These are phyloP conservation scores for Claviceps monticola DNA, from an alignment of 2,329 filamentous ascomycete species.

Conservation along the genomic window DNA sequence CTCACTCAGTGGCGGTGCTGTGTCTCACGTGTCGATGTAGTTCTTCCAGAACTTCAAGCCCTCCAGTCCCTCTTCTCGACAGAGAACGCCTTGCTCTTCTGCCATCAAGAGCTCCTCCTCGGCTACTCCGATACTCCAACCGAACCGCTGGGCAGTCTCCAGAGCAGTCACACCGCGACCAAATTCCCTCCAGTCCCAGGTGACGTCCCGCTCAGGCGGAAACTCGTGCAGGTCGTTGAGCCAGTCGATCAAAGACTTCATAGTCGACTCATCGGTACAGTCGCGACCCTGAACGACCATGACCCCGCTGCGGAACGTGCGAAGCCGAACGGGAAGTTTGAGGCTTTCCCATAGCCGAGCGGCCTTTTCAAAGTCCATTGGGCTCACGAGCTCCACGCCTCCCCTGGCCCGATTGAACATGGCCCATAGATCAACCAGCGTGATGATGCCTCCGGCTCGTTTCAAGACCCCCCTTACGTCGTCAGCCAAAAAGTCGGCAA, in stretches of 20 bases:
- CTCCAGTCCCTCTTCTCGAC: slow-evolving; percentile 83
- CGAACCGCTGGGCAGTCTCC: slow-evolving; percentile 77
- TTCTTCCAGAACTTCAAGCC: slow-evolving; percentile 93
- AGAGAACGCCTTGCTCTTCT: slow-evolving; percentile 76
- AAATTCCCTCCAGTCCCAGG: slow-evolving; percentile 66
- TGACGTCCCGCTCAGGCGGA: slow-evolving; percentile 47
- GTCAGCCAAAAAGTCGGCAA: slow-evolving; percentile 82
- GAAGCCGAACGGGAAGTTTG: slow-evolving; percentile 69
- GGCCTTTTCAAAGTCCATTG: slow-evolving; percentile 81
- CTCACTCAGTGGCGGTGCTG: slow-evolving; percentile 15
- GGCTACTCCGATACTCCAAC: slow-evolving; percentile 94
- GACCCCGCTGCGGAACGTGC: slow-evolving; percentile 86
- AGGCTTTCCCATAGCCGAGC: slow-evolving; percentile 78
- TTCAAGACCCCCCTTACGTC: slow-evolving; percentile 66
- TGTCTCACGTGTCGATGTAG: slow-evolving; percentile 36
- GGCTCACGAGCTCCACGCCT: slow-evolving; percentile 87
- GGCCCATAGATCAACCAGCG: slow-evolving; percentile 81
- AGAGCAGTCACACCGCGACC: slow-evolving; percentile 81
- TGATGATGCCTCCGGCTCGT: slow-evolving; percentile 76
- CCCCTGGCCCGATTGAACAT: slow-evolving; percentile 88
- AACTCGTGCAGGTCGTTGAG: slow-evolving; percentile 56
- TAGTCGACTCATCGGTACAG: slow-evolving; percentile 80
- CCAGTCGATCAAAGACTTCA: slow-evolving; percentile 64
- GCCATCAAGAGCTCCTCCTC: slow-evolving; percentile 95
- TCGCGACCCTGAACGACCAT: slow-evolving; percentile 83